phyloP scores from a whole-genome alignment of 768 basidiomycete genomes.

The Lanmaoa rubissima region DNA sequence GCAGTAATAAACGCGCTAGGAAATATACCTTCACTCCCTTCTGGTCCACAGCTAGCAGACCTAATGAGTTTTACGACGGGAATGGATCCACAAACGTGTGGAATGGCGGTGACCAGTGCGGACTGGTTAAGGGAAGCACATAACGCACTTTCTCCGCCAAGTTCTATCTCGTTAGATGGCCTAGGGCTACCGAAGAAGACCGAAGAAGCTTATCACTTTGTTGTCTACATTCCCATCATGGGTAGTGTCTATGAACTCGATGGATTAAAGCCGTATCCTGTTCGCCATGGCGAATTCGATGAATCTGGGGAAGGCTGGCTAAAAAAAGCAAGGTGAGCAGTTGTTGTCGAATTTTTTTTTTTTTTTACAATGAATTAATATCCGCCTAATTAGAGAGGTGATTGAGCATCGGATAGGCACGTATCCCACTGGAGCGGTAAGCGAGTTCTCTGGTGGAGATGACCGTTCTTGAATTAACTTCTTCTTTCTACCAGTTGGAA shows the following conservation, averaged over 20 bases:
- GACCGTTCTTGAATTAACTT: constrained; percentile 7
- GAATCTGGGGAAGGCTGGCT: constrained; percentile 81
- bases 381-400: constrained; percentile 53
- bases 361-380: constrained; percentile 19
- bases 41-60: constrained; percentile 68
- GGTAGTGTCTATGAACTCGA: constrained; percentile 92
- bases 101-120: constrained; percentile 76
- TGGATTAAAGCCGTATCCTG: constrained; percentile 76
- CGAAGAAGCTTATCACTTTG: constrained; percentile 95
- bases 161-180: constrained; percentile 83
- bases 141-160: constrained; percentile 90
- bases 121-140: constrained; percentile 84
- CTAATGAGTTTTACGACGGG: constrained; percentile 75
- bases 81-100: constrained; percentile 86
- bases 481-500: constrained; percentile 57
- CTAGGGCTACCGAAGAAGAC: constrained; percentile 62
- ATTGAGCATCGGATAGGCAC: constrained; percentile 88
- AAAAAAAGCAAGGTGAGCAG: constrained; percentile 63
- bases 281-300: constrained; percentile 75
- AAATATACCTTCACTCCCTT: constrained; percentile 65
- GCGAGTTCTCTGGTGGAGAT: constrained; percentile 28
- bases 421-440: constrained; percentile 84
- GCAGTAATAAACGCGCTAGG: constrained; percentile 90
- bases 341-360: constrained; percentile 6
- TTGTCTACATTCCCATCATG: constrained; percentile 85